A percentile compares a stretch with the other conserved stretches of the same genome.
Conservation (phyloP, 2,329 filamentous ascomycete species). For the Penicillium digitatum region DNA sequence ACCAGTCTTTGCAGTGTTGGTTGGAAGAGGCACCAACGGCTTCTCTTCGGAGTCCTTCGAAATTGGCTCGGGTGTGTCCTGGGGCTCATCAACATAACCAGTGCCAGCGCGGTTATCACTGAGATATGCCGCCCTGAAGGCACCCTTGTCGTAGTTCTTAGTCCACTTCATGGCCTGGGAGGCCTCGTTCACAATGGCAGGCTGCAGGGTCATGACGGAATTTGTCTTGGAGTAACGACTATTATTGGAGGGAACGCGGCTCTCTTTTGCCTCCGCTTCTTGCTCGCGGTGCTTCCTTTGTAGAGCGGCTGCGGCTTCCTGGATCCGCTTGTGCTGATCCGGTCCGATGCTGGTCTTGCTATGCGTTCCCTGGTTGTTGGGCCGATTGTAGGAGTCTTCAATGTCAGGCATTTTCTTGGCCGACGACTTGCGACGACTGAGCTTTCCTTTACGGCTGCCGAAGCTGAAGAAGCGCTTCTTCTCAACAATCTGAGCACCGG, state of each 20-base stretch:
- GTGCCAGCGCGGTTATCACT: conserved; percentile 68
- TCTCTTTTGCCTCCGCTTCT: conserved; percentile 46
- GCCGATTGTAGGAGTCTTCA: conserved; percentile 52
- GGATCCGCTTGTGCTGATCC: conserved; percentile 89
- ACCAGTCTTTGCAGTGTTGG: conserved; percentile 28
- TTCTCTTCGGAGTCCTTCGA: conserved; percentile 34
- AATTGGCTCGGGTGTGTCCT: conserved; percentile 21
- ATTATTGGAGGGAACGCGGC: conserved; percentile 55
- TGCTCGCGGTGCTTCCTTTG: conserved; percentile 65
- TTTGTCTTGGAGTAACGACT: conserved; percentile 69
- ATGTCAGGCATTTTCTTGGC: conserved; percentile 54
- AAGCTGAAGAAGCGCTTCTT: conserved; percentile 94
- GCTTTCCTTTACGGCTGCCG: conserved; percentile 64
- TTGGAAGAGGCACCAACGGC: conserved; percentile 21
- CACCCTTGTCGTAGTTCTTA: conserved; percentile 86
- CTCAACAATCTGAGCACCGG: conserved; percentile 85
- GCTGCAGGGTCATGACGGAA: conserved; percentile 84
- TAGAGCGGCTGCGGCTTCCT: conserved; percentile 80
- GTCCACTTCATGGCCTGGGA: conserved; percentile 97
- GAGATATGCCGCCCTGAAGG: conserved; percentile 81
- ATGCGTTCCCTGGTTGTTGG: conserved; percentile 49
- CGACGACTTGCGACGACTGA: conserved; percentile 66
- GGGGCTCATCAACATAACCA: conserved; percentile 52
- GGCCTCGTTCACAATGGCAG: conserved; percentile 77
- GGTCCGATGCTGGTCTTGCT: conserved; percentile 84